Conservation (phyloP, 306 rosid species). For the Luffa aegyptiaca region DNA sequence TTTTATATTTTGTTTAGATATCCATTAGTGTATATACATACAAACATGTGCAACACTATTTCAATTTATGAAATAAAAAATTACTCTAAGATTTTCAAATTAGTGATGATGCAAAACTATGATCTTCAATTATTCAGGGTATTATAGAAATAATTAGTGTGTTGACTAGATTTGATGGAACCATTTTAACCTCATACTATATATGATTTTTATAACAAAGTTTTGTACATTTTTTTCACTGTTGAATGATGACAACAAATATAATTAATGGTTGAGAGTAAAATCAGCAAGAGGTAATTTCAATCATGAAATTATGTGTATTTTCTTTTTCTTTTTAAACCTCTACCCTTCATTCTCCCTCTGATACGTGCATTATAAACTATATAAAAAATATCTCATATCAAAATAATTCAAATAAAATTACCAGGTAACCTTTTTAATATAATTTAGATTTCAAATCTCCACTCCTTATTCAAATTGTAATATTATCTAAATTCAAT, state of each 20-base stretch:
- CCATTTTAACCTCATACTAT: background rate
- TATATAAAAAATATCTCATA: too few relatives aligned
- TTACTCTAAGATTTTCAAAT: background rate
- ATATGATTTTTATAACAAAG: background rate
- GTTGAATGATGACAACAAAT: background rate
- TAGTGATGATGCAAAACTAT: background rate
- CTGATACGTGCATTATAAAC: too few relatives aligned
- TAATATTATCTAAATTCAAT: too few relatives aligned
- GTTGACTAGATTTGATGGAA: background rate
- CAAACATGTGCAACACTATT: background rate
- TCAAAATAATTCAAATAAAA: too few relatives aligned
- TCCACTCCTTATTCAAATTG: too few relatives aligned
- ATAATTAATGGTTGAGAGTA: background rate
- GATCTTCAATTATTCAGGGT: background rate
- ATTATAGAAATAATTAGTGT: background rate
- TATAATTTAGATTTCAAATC: too few relatives aligned
- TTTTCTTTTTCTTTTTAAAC: background rate
- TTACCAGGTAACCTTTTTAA: too few relatives aligned
- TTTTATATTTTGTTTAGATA: too few relatives aligned
- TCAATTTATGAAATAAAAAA: background rate
- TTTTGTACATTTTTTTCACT: background rate
- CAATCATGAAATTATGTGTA: background rate
- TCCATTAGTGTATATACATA: too few relatives aligned
- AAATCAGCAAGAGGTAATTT: background rate
- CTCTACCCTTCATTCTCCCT: background rate